phyloP scores from a whole-genome alignment of 1,284 basidiomycete species.

The Paramarasmius palmivorus region DNA sequence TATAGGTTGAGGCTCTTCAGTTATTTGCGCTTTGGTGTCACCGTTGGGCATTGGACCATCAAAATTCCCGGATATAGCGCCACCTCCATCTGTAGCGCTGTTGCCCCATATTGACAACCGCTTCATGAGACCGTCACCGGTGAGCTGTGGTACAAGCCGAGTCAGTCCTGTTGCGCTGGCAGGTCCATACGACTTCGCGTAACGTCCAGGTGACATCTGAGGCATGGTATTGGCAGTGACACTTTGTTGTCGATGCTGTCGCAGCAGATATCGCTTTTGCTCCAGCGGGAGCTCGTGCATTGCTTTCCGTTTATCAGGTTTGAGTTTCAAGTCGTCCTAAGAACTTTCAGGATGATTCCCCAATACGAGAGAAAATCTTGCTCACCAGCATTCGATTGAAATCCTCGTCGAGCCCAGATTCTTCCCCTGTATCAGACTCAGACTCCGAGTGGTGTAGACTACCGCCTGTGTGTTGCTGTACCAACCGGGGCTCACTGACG shows the following conservation, averaged over 20 bases:
- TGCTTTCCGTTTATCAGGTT: slow-evolving; percentile 63
- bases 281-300: slow-evolving; percentile 68
- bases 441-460: slow-evolving; percentile 3
- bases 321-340: slow-evolving; percentile 74
- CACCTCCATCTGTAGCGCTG: slow-evolving; percentile 52
- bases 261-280: slow-evolving; percentile 71
- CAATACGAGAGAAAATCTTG: neutral
- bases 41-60: neutral
- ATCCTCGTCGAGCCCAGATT: slow-evolving; percentile 48
- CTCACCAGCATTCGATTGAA: slow-evolving; percentile 68
- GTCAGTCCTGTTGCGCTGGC: slow-evolving; percentile 56
- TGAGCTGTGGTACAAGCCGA: slow-evolving; percentile 65
- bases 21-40: neutral
- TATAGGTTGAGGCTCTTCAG: slow-evolving; percentile 37
- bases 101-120: slow-evolving; percentile 60
- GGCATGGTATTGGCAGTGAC: neutral
- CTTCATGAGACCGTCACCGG: slow-evolving; percentile 70
- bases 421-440: slow-evolving; percentile 30
- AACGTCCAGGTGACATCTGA: slow-evolving; percentile 24
- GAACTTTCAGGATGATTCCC: slow-evolving; percentile 1
- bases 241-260: slow-evolving; percentile 44
- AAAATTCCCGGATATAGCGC: slow-evolving; percentile 24
- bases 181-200: slow-evolving; percentile 57
- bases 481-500: slow-evolving; percentile 66
- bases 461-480: slow-evolving; percentile 42